phyloP scores from a whole-genome alignment of 2,329 filamentous ascomycete species.

The Aureobasidium mangrovei region DNA sequence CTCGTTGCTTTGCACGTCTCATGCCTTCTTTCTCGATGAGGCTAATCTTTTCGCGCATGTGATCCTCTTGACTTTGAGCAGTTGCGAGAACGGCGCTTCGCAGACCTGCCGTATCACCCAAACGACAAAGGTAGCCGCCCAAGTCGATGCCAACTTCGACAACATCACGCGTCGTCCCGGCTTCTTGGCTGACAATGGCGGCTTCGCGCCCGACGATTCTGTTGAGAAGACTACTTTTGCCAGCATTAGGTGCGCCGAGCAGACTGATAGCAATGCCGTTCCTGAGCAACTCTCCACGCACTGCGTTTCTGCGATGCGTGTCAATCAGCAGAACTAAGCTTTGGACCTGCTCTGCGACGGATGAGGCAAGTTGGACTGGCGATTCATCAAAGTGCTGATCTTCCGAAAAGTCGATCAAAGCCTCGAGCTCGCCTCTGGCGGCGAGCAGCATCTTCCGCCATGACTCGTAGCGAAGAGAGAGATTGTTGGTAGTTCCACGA shows the following conservation, averaged over 20 bases:
- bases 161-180: conserved; percentile 88
- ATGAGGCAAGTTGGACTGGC: conserved; percentile 59
- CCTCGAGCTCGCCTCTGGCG: conserved; percentile 85
- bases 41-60: conserved; percentile 44
- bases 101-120: conserved; percentile 91
- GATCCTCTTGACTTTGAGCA: not conserved
- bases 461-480: conserved; percentile 67
- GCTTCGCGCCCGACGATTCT: conserved; percentile 82
- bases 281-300: conserved; percentile 72
- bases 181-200: conserved; percentile 87
- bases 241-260: conserved; percentile 84
- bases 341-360: conserved; percentile 57
- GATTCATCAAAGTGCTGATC: conserved; percentile 96
- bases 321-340: conserved; percentile 54
- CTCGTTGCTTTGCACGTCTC: conserved; percentile 70
- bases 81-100: conserved; percentile 37
- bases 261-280: conserved; percentile 80
- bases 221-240: conserved; percentile 92
- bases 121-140: conserved; percentile 80
- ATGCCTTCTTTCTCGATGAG: conserved; percentile 85
- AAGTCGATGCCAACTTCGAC: conserved; percentile 88
- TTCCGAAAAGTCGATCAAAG: conserved; percentile 92
- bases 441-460: conserved; percentile 73
- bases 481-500: conserved; percentile 55
- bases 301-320: conserved; percentile 65